These are phyloP conservation scores for Fusarium tjaetaba DNA, from an alignment of 2,329 filamentous ascomycete genomes.

Conservation along the genomic window DNA sequence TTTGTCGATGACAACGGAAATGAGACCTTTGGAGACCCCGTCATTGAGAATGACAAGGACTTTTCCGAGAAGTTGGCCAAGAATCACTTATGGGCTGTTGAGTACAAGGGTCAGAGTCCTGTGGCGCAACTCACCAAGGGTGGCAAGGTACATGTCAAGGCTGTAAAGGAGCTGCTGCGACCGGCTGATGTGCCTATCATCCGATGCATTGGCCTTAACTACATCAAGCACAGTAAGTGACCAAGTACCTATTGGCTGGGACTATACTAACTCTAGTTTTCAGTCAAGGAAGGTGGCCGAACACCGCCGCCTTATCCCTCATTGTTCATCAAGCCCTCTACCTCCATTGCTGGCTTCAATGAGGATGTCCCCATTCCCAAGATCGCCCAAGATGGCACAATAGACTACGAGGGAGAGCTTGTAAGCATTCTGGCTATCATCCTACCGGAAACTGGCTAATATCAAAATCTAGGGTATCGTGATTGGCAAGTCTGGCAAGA, in stretches of 20 bases:
- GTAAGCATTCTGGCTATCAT: slow-evolving; percentile 23
- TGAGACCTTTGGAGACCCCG: slow-evolving; percentile 49
- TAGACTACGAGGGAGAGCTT: slow-evolving; percentile 63
- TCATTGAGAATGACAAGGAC: slow-evolving; percentile 42
- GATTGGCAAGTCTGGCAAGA: slow-evolving; percentile 62
- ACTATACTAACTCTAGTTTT: background rate
- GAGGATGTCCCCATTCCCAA: slow-evolving; percentile 57
- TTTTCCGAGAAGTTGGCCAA: slow-evolving; percentile 36
- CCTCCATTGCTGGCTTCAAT: slow-evolving; percentile 49
- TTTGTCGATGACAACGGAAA: slow-evolving; percentile 48
- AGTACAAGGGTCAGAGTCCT: slow-evolving; percentile 44
- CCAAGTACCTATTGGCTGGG: fast-evolving
- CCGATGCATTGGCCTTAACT: slow-evolving; percentile 51
- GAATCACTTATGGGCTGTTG: slow-evolving; percentile 45
- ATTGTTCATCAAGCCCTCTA: slow-evolving; percentile 62
- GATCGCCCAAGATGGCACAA: slow-evolving; percentile 56
- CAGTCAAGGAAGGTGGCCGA: slow-evolving; percentile 63
- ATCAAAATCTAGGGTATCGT: slow-evolving; percentile 53
- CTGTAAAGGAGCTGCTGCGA: slow-evolving; percentile 44
- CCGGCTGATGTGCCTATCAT: slow-evolving; percentile 49
- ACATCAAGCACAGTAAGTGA: slow-evolving; percentile 49
- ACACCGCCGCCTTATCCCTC: slow-evolving; percentile 60
- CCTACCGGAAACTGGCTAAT: fast-evolving
- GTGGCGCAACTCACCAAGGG: slow-evolving; percentile 39
- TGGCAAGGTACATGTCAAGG: slow-evolving; percentile 46